Evolutionary conservation across 1,284 basidiomycete genomes (phyloP).

Genomic region (Ceratobasidium sp.): DNA sequence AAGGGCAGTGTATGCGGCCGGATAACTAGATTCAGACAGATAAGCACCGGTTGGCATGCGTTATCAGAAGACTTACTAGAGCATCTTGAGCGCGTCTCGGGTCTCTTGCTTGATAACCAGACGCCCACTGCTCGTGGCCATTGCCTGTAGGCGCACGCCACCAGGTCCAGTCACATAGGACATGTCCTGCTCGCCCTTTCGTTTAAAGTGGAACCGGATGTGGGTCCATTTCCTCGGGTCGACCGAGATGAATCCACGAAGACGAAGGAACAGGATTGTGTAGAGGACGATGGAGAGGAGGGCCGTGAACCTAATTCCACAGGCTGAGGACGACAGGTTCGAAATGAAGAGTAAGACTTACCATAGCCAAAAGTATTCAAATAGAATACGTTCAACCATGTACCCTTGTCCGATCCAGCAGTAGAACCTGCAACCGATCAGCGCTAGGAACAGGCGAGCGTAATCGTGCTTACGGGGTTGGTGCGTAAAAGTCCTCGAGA

Average conservation of each 20-base stretch:
- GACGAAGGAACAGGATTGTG: conserved; percentile 39
- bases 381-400: conserved; percentile 37
- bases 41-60: neutral
- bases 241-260: conserved; percentile 40
- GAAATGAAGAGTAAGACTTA: neutral
- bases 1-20: conserved; percentile 39
- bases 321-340: neutral
- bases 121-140: conserved; percentile 25
- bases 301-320: conserved; percentile 26
- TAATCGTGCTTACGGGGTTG: conserved; percentile 38
- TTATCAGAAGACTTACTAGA: conserved; percentile 36
- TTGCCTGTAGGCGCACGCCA: conserved; percentile 28
- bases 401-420: conserved; percentile 41
- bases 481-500: conserved; percentile 33
- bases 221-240: conserved; percentile 28
- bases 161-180: conserved; percentile 24
- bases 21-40: conserved; percentile 34
- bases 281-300: conserved; percentile 38
- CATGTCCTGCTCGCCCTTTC: conserved; percentile 10
- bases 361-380: conserved; percentile 42
- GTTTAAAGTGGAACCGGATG: conserved; percentile 24
- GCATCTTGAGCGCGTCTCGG: conserved; percentile 41
- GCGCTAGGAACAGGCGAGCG: neutral
- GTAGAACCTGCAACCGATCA: conserved; percentile 29
- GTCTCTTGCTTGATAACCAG: conserved; percentile 33